Evolutionary conservation across 1,284 basidiomycete genomes (phyloP), one percentile per base, ranked within the genome.

Genomic region (Rhodotorula sp.): DNA sequence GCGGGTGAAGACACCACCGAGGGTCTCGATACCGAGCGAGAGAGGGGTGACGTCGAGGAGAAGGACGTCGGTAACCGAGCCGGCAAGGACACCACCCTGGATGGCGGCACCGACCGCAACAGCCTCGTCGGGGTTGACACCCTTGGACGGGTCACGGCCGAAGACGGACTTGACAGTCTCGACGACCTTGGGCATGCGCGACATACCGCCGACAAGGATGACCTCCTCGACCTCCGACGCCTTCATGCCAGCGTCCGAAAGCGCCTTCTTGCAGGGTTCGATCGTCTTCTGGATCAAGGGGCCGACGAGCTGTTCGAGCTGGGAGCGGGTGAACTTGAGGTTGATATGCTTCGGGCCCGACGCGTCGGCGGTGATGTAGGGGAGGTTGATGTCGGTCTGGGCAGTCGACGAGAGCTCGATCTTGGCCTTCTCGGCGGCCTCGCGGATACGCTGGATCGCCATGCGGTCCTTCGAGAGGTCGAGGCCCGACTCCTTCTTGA

Each of bases 341-440:
- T 97, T 97, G 84, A 98, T 94, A 83, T 98, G 95, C 84, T 95
- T 94, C 70, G 95, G 92, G 30, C 95, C 95, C 15, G 89, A 87
- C 8, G 91, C 90, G 78, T 94, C 92, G 36, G 93, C 93, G 67
- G 94, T 94, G 82, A 99, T 96, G 87, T 97, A 98, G 5, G 94
- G 95, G 76, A 98, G 82, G 82, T 94, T 95, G 83, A 97, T 88
- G 81, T 98, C 95, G 63, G 94, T 99, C 81, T 94, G 90, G 0
- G 90, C 84, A 10, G 94, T 91, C 34, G 91, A 94, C 51, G 94
- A 97, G 30, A 98, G 85, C 81, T 98, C 95, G 70, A 96, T 96
- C 88, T 99, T 99, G 76, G 95, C 95, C 85, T 98, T 97, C 86
- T 98, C 95, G 36, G 94, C 93, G 36, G 95, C 95, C 82, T 98